Base-by-base conservation (phyloP, 2,329 filamentous ascomycete genomes). In the Didymella exigua region DNA sequence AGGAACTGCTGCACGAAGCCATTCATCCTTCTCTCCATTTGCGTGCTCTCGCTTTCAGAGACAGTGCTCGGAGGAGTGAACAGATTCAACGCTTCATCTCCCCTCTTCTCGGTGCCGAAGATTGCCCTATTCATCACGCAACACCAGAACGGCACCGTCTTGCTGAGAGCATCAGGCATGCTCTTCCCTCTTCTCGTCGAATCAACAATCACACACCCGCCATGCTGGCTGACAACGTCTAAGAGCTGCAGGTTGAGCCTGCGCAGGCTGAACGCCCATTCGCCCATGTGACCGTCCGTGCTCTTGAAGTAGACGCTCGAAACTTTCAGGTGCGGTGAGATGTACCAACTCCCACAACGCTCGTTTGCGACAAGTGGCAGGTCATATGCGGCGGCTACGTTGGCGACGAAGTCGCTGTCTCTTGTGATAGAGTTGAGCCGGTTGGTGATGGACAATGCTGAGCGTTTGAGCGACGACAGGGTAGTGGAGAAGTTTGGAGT, bases 271-370 rank as follows among this genome's bases (percentile, higher is more conserved):
- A 98, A 96, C 58, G 87, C 85, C 95, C 95, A 99, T 69, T 96
- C 87, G 8, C 90, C 88, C 47, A 87, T 86, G 74, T 99, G 95
- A 1, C 95, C 95, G 77, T 99, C 95, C 2, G 95, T 99, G 76
- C 91, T 96, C 81, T 99, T 99, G 78, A 98, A 99, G 76, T 98
- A 99, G 27, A 89, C 90, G 61, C 89, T 92, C 27, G 85, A 89
- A 1, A 72, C 77, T 75, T 93, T 95, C 23, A 69, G 68, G 7
- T 74, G 74, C 0, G 88, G 88, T 2, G 78, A 76, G 23, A 98
- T 89, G 73, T 98, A 98, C 95, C 95, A 99, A 75, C 90, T 93
- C 0, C 95, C 95, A 73, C 95, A 98, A 56, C 95, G 85, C 79
- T 98, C 93, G 71, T 99, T 99, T 26, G 93, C 92, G 13, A 98